These are phyloP conservation scores for Colletotrichum sp. DNA, from an alignment of 2,329 filamentous ascomycete genomes.

Conservation along the genomic window DNA sequence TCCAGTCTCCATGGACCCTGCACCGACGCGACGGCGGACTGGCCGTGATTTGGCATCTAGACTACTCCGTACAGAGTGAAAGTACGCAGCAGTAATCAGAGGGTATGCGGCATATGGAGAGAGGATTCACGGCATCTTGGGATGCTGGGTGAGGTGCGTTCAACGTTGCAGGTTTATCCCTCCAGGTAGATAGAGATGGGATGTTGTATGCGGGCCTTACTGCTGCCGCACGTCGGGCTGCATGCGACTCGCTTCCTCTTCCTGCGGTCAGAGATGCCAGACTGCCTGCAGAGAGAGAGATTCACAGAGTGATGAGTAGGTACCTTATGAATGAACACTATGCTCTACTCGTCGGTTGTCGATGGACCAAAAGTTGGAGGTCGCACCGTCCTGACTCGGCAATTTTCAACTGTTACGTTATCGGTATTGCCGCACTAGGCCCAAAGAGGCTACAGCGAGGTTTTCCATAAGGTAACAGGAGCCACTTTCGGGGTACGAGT, in stretches of 20 bases:
- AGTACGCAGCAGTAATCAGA: not conserved
- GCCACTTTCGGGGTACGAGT: constrained; percentile 22
- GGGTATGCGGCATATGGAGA: not conserved
- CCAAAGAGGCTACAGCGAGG: constrained; percentile 25
- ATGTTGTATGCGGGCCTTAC: not conserved
- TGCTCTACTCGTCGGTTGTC: not conserved
- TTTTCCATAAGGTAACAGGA: constrained; percentile 56
- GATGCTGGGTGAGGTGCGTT: not conserved
- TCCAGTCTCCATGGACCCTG: not conserved
- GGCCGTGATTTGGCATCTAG: not conserved
- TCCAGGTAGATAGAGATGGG: not conserved
- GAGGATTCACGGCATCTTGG: not conserved
- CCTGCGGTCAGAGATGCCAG: not conserved
- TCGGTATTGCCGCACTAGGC: constrained; percentile 40
- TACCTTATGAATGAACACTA: not conserved
- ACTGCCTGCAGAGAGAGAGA: not conserved
- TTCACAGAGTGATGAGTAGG: not conserved
- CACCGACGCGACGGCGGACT: not conserved
- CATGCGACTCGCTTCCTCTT: not conserved
- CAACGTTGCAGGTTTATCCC: not conserved
- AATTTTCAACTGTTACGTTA: constrained; percentile 52
- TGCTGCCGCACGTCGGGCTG: not conserved
- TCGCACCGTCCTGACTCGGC: constrained; percentile 31
- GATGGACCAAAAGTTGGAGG: not conserved
- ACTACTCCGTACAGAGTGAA: not conserved